Percentiles rank a stretch among this genome's conserved stretches.
phyloP scores from a whole-genome alignment of 176 grass and related monocot species.

The Pharus latifolius region DNA sequence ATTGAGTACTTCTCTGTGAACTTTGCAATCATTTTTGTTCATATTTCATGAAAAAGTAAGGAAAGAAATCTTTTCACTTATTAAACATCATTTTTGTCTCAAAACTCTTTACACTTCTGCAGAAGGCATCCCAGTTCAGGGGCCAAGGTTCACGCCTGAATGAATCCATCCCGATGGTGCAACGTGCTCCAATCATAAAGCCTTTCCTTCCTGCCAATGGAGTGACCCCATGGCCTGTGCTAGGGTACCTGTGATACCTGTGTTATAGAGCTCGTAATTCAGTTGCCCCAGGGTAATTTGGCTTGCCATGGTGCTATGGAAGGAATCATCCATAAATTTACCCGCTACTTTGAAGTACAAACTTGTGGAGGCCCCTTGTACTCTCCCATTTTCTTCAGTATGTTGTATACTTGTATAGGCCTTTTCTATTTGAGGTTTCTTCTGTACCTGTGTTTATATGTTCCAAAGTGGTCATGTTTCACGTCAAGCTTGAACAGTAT shows the following conservation, averaged over 20 bases:
- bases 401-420: neutral
- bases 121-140: conserved; percentile 78
- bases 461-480: neutral
- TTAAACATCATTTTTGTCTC: neutral
- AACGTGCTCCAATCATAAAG: conserved; percentile 42
- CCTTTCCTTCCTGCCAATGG: conserved; percentile 44
- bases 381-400: neutral
- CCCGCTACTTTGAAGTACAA: neutral
- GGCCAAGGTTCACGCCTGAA: conserved; percentile 52
- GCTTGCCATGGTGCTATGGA: conserved; percentile 1
- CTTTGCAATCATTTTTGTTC: too few relatives aligned
- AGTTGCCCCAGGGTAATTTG: neutral
- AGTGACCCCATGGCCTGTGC: conserved; percentile 66
- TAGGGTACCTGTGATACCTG: conserved; percentile 44
- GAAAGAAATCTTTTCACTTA: neutral
- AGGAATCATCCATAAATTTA: neutral
- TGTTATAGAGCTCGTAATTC: conserved; percentile 10
- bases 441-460: neutral
- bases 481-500: neutral
- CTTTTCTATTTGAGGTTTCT: conserved; percentile 2
- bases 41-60: too few relatives aligned
- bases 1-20: neutral
- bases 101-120: conserved; percentile 9
- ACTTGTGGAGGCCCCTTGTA: conserved; percentile 5
- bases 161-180: conserved; percentile 45